Percentiles rank a stretch among this genome's conserved stretches.
phyloP scores from a whole-genome alignment of 1,284 basidiomycete species.

The Volvariella surrecta region DNA sequence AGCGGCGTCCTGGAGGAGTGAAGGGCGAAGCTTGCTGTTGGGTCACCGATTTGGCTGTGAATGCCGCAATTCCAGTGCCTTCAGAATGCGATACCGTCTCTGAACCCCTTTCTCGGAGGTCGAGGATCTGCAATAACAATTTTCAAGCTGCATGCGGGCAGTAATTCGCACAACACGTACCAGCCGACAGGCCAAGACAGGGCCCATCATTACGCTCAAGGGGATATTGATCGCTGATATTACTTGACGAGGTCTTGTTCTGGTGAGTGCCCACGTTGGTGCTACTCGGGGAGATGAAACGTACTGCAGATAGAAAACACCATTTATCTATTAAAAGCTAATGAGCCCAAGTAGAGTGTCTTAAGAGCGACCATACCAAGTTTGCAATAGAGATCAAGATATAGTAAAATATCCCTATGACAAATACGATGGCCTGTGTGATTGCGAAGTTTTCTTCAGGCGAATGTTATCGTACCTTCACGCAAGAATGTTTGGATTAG shows the following conservation, averaged over 20 bases:
- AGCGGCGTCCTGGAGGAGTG: constrained; percentile 34
- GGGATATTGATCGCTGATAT: constrained; percentile 81
- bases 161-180: constrained; percentile 25
- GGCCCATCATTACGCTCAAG: constrained; percentile 79
- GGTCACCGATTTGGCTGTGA: constrained; percentile 49
- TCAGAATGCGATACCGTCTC: constrained; percentile 66
- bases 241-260: constrained; percentile 60
- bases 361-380: constrained; percentile 30
- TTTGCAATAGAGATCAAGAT: constrained; percentile 75
- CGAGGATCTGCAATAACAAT: constrained; percentile 45
- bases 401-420: constrained; percentile 69
- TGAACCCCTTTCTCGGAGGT: constrained; percentile 67
- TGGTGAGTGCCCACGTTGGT: constrained; percentile 8
- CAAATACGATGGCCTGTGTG: constrained; percentile 3
- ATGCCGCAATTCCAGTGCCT: constrained; percentile 50
- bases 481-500: constrained; percentile 76
- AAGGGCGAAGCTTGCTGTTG: constrained; percentile 38
- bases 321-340: constrained; percentile 42
- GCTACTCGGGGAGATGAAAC: constrained; percentile 12
- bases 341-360: not conserved
- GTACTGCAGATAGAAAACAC: constrained; percentile 76
- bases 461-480: constrained; percentile 42
- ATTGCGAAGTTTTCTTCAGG: constrained; percentile 2
- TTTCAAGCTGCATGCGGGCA: constrained; percentile 4
- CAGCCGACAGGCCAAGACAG: constrained; percentile 66